phyloP scores from a whole-genome alignment of 108 stramenopile genomes.

The Nannochloropsis gaditana region DNA sequence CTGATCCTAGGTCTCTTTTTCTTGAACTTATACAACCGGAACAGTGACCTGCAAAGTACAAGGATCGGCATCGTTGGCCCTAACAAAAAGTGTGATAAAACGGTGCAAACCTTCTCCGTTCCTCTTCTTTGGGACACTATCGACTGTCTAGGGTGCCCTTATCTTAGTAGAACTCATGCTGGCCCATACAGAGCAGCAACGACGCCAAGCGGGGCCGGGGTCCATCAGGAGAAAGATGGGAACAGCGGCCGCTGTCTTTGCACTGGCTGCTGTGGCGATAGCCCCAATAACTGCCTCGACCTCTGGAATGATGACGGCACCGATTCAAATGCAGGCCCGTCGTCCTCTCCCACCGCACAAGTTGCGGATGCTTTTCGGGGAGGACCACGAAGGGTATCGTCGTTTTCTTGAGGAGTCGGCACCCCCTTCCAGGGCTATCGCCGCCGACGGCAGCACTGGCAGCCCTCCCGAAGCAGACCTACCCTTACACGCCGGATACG shows the following conservation, averaged over 20 bases:
- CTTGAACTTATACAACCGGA: too few species aligned
- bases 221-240: not conserved
- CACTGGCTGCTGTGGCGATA: not conserved
- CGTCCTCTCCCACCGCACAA: constrained; percentile 8
- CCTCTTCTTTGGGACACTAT: too few species aligned
- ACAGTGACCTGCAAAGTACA: too few species aligned
- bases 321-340: not conserved
- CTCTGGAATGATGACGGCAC: not conserved
- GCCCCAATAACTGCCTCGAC: not conserved
- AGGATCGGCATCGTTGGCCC: not conserved
- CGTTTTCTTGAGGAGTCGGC: constrained; percentile 8
- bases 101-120: too few species aligned
- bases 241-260: not conserved
- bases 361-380: constrained; percentile 7
- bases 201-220: not conserved
- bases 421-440: not conserved
- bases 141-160: too few species aligned
- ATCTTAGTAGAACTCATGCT: not conserved
- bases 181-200: not conserved
- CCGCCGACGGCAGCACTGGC: not conserved
- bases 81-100: too few species aligned
- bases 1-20: too few species aligned
- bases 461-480: constrained; percentile 13
- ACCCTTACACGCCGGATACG: constrained; percentile 58
- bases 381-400: not conserved